Evolutionary conservation across 2,329 filamentous ascomycete genomes (phyloP), one percentile per base, ranked within the genome.

Genomic region (Rhynchosporium secalis): DNA sequence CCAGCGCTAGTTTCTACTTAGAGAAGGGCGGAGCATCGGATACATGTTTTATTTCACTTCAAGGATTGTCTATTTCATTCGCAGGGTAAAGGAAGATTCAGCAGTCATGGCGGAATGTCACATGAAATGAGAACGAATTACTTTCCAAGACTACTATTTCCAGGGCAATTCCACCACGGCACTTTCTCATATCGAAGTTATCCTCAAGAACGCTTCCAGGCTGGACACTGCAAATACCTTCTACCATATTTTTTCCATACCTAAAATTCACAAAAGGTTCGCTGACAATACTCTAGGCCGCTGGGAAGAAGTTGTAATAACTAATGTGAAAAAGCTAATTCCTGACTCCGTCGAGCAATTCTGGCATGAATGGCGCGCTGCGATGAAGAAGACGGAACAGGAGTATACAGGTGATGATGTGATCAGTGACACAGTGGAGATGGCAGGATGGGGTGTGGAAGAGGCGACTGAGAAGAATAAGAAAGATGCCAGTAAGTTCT

Each of bases 221-320:
- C 41, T 41, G 52, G 58, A 60, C 41, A 66, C 45, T 60, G 31
- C 54, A 54, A 51, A 49, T 26, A 10, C 28, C 38, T 31, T 48
- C 38, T 20, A 29, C 20, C n/a, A 29, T 46, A 2, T 57, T 31
- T 28, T 12, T 20, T 26, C 9, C 4, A 20, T 4, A 10, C n/a
- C 20, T 10, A 3, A 46, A 8, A 4, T 46, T 46, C n/a, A 3
- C 45, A 15, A 7, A 26, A 9, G 45, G 36, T n/a, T 38, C 45
- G 40, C 46, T 63, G 15, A 64, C 61, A 40, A 47, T 9, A 56
- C 33, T 63, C 36, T 20, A 87, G 85, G 83, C 55, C 78, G 80
- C 68, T 74, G 83, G 69, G 91, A 95, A 75, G 83, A 92, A 62
- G 81, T 79, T n/a, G 78, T 92, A 1, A 81, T 91, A 33, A 83